Evolutionary conservation across 768 basidiomycete genomes (phyloP), one percentile per base, ranked within the genome.

Genomic region (Calocera viscosa): DNA sequence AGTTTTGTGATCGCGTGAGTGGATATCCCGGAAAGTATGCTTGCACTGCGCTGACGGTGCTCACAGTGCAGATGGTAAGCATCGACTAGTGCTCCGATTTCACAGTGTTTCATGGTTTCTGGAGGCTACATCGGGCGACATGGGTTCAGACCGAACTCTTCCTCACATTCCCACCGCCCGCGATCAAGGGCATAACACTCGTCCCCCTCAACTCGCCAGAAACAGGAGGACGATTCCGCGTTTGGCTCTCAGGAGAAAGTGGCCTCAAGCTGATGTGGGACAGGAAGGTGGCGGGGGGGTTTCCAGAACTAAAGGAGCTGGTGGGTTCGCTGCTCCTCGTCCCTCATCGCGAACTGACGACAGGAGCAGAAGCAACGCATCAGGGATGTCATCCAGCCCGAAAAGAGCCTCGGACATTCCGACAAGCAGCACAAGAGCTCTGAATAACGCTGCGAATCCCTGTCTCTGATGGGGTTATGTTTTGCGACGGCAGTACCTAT

Each of bases 141-240:
- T 97, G 94, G 94, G 82, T 87, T n/a, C 89, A 91, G 69, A 96
- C 94, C 0, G 94, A 96, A 71, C 81, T 97, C 17, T 83, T 94
- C 71, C 76, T 95, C 38, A 96, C 94, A 0, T 97, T 97, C 75
- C 89, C 92, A 12, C 84, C 90, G 30, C 92, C 92, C 0, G 73
- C 77, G 0, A 77, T 96, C 66, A 80, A 79, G 53, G 80, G 82
- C 49, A 84, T 94, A 65, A 82, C 86, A 12, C 77, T 95, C 49
- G 75, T 90, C 22, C 93, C 94, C 22, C 79, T 86, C 65, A 89
- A 86, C 72, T 74, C 84, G 22, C 87, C 90, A 19, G 93, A 94
- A 67, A 89, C 93, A 17, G 88, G 86, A 26, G 94, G 94, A 43
- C 82, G 93, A 49, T 97, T 97, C 76, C 84, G 94, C 22, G 86